Conservation (phyloP, 495 filamentous ascomycete species). For the Chaetomium cochliodes region DNA sequence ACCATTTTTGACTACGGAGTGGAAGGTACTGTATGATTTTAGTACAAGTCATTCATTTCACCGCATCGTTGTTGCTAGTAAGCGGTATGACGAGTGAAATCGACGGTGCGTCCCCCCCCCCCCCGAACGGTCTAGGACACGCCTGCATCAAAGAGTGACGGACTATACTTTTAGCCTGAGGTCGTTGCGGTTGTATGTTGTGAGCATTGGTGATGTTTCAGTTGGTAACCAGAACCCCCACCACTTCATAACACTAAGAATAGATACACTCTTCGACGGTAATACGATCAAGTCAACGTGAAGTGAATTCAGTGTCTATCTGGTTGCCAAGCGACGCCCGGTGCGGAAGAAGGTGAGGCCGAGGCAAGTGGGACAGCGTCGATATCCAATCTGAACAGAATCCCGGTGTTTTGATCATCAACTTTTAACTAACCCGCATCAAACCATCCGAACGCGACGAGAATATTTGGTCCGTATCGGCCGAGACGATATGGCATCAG, state of each 20-base stretch:
- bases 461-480: neutral
- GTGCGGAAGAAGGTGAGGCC: constrained; percentile 23
- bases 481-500: constrained; percentile 4
- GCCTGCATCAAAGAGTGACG: too few species aligned
- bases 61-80: too few species aligned
- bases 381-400: neutral
- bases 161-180: too few species aligned
- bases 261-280: neutral
- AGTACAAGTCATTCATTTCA: too few species aligned
- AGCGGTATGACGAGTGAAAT: too few species aligned
- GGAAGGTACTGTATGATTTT: too few species aligned
- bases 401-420: neutral
- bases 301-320: too few species aligned
- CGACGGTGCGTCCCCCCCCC: too few species aligned
- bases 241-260: neutral
- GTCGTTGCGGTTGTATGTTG: too few species aligned
- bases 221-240: neutral
- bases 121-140: too few species aligned
- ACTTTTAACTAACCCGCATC: neutral
- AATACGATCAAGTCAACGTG: neutral
- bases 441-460: neutral
- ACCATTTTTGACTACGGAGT: too few species aligned
- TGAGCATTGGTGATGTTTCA: too few species aligned
- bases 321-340: neutral
- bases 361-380: neutral